A percentile compares a stretch with the other conserved stretches of the same genome.
Evolutionary conservation across 768 basidiomycete species (phyloP).

Genomic region (Cyathus striatus): DNA sequence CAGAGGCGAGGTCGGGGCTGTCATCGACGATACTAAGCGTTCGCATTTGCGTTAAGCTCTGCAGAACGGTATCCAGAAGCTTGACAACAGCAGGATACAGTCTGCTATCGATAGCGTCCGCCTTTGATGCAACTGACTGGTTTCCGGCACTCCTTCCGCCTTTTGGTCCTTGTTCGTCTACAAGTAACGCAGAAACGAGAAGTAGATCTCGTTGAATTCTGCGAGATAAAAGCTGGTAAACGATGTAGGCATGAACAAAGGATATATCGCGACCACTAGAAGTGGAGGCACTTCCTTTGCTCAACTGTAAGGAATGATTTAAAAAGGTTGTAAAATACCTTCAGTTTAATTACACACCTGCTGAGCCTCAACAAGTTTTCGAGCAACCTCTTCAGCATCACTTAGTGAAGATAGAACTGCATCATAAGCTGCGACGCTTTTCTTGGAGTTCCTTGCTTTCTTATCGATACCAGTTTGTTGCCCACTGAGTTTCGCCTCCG

Average conservation of each 20-base stretch:
- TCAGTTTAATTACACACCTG: conserved; percentile 43
- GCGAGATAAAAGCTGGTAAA: conserved; percentile 81
- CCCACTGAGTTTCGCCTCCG: conserved; percentile 53
- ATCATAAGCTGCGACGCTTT: conserved; percentile 84
- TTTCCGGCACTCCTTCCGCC: conserved; percentile 16
- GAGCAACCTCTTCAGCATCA: conserved; percentile 84
- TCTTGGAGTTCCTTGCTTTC: conserved; percentile 48
- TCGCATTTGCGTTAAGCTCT: conserved; percentile 82
- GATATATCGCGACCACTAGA: conserved; percentile 64
- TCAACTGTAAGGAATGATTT: conserved; percentile 20
- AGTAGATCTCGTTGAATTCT: conserved; percentile 88
- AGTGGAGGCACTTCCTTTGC: conserved; percentile 30
- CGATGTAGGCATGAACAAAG: conserved; percentile 83
- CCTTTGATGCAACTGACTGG: conserved; percentile 16
- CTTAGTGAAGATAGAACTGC: conserved; percentile 78
- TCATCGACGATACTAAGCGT: conserved; percentile 83
- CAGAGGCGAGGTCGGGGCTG: conserved; percentile 74
- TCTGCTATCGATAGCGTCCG: conserved; percentile 57
- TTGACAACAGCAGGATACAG: conserved; percentile 88
- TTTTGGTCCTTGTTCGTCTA: conserved; percentile 30
- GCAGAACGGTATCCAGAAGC: conserved; percentile 78
- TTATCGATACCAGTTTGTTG: conserved; percentile 17
- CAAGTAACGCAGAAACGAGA: conserved; percentile 61
- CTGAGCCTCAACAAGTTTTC: conserved; percentile 78
- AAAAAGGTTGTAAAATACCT: conserved; percentile 1